Conservation (phyloP, 345 rosid species). For the Alliaria petiolata region DNA sequence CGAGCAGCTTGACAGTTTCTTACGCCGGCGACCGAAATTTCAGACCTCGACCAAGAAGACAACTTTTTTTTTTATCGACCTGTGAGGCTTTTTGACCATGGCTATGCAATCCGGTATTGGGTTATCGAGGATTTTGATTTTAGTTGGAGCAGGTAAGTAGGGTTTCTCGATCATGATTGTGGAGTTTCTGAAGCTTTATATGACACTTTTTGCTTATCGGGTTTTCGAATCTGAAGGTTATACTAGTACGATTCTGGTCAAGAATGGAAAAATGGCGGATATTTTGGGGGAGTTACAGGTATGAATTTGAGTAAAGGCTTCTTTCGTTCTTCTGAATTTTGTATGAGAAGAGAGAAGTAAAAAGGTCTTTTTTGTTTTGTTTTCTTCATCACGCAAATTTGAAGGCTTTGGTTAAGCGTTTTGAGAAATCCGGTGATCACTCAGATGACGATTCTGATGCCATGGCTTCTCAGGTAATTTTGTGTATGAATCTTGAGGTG, state of each 20-base stretch:
- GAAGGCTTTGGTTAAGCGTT: constrained; percentile 56
- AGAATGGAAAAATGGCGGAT: constrained; percentile 83
- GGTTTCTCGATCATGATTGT: constrained; percentile 13
- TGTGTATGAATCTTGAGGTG: not conserved
- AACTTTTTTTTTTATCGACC: not conserved
- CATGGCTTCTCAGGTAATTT: constrained; percentile 2
- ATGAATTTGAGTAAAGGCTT: not conserved
- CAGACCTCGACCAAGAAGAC: constrained; percentile 19
- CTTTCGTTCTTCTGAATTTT: constrained; percentile 1
- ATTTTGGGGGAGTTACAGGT: constrained; percentile 81
- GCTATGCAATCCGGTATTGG: constrained; percentile 80
- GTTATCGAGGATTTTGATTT: constrained; percentile 57
- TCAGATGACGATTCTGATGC: constrained; percentile 52
- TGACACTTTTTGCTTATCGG: not conserved
- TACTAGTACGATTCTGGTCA: constrained; percentile 63
- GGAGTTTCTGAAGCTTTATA: not conserved
- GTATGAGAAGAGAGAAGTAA: not conserved
- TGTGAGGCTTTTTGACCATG: constrained; percentile 37
- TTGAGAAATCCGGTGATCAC: constrained; percentile 55
- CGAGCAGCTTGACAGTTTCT: not conserved
- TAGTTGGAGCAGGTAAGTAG: constrained; percentile 73
- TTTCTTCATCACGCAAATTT: not conserved
- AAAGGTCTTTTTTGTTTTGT: not conserved
- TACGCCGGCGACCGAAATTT: constrained; percentile 17
- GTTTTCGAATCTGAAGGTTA: constrained; percentile 47